Percentiles rank a stretch among this genome's conserved stretches.
Conservation (phyloP, 106 monocot genomes). For the Apostasia shenzhenica region DNA sequence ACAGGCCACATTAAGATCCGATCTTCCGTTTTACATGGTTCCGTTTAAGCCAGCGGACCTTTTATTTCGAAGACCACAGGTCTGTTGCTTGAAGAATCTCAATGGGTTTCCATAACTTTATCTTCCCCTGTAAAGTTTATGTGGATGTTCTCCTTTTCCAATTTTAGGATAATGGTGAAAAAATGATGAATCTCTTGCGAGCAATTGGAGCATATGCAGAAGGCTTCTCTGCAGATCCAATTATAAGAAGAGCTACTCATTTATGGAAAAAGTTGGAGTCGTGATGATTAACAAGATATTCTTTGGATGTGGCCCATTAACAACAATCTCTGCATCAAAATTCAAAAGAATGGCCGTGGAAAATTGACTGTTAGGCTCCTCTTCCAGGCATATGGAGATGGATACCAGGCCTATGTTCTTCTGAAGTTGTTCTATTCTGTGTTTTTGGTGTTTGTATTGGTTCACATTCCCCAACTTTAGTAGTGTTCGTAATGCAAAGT, state of each 20-base stretch:
- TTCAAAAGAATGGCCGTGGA: too few species aligned
- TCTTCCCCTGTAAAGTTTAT: neutral
- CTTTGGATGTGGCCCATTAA: too few species aligned
- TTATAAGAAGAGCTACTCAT: constrained; percentile 65
- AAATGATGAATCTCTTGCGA: constrained; percentile 65
- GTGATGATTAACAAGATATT: constrained; percentile 6
- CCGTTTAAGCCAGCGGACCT: constrained; percentile 51
- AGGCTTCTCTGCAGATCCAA: constrained; percentile 66
- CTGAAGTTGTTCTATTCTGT: too few species aligned
- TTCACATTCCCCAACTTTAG: too few species aligned
- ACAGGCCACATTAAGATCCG: constrained; percentile 74
- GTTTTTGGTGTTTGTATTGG: too few species aligned
- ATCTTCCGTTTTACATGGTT: constrained; percentile 92
- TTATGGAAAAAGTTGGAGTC: constrained; percentile 71
- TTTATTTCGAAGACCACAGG: constrained; percentile 72
- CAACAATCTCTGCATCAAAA: too few species aligned
- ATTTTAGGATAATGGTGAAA: constrained; percentile 67
- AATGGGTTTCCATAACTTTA: neutral
- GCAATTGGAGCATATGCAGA: constrained; percentile 94
- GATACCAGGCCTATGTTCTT: too few species aligned
- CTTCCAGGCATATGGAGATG: too few species aligned
- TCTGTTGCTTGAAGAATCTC: constrained; percentile 3
- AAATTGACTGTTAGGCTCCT: too few species aligned
- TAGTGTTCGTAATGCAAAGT: too few species aligned
- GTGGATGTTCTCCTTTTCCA: neutral